Evolutionary conservation across 768 basidiomycete genomes (phyloP), one percentile per base, ranked within the genome.

Genomic region (Pleurotus tuber-regium): DNA sequence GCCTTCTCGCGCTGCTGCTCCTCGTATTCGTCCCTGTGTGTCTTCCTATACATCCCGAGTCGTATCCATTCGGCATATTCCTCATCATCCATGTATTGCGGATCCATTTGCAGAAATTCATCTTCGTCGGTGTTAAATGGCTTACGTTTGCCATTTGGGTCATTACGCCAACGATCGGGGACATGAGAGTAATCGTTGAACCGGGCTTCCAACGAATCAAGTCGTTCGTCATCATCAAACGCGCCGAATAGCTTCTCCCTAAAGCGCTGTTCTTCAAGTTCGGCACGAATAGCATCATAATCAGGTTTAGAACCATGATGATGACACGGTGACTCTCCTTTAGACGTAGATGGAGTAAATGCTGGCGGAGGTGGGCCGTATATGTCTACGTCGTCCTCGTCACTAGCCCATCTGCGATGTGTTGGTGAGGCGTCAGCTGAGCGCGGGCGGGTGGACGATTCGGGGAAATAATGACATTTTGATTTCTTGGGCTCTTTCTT

Each of bases 31-130:
- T 75, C 75, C 1, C 82, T 82, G 58, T 89, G 84, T 8, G 80
- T 83, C 66, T 79, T 84, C 66, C 88, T 89, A 48, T 21, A 93
- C 89, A 97, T 95, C 41, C 90, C 91, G 21, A 77, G 68, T 56
- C 93, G 73, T 44, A 96, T 71, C 88, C 89, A 95, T 59, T 92
- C 89, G 1, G 87, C 81, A 58, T 96, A 96, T 54, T 91, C 86
- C 57, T 94, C 87, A 6, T 94, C 92, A 54, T 86, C 84, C 87
- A 95, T 87, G 42, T 63, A 42, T 28, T 61, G 65, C 33, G 70
- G 79, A 59, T 67, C 75, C 63, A 66, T 69, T 58, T 63, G 82
- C 66, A 69, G 54, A 58, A 73, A 66, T 24, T 68, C 67, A 56
- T 76, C 71, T 51, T 64, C 66, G 24, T 66, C 64, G 39, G 40